These are phyloP conservation scores for Petunia secreta DNA, from an alignment of 257 asterid genomes.

Conservation along the genomic window DNA sequence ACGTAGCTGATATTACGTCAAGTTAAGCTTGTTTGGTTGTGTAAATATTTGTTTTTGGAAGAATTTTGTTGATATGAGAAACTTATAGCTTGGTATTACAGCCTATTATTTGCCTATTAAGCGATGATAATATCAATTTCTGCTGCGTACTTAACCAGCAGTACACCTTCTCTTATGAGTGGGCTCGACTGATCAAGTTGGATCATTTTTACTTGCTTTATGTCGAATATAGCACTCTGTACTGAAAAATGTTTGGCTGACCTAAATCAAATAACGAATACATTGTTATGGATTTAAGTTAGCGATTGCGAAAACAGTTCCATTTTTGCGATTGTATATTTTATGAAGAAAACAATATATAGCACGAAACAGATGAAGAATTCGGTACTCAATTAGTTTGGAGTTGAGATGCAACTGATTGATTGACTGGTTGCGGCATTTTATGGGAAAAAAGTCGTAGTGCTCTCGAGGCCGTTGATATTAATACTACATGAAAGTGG, in stretches of 20 bases:
- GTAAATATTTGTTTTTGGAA: neutral
- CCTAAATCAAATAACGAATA: no score
- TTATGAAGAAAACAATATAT: no score
- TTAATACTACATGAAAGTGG: neutral
- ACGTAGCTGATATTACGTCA: neutral
- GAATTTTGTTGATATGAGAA: neutral
- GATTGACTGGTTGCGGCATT: no score
- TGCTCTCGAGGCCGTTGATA: neutral
- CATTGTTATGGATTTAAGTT: neutral
- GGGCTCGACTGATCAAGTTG: neutral
- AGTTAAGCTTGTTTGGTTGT: constrained; percentile 4
- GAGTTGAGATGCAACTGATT: no score
- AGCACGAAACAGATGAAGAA: neutral
- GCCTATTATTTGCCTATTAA: neutral
- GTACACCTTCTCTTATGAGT: neutral
- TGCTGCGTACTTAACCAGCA: neutral
- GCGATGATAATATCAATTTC: neutral
- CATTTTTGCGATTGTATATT: no score
- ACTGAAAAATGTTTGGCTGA: no score
- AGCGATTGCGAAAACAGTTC: no score
- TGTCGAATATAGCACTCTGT: neutral
- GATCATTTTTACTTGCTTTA: neutral
- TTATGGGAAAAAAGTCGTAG: no score
- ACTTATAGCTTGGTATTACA: neutral
- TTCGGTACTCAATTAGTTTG: neutral